Conservation (phyloP, 257 asterid species). For the Cynanchum wilfordii region DNA sequence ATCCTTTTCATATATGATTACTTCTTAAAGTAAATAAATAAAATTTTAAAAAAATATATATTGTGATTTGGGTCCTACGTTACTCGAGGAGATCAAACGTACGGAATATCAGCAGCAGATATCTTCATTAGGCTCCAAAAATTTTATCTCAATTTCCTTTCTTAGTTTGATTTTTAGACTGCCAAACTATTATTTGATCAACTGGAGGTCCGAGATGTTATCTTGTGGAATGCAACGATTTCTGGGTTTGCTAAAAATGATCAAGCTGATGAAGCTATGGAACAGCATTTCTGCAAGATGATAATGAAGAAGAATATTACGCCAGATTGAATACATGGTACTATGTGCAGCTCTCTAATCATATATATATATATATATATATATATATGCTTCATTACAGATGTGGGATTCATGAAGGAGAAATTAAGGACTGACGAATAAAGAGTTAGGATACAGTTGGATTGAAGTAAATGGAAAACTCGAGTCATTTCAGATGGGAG, state of each 20-base stretch:
- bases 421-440: slow-evolving; percentile 39
- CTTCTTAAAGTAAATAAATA: too few relatives aligned
- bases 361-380: too few relatives aligned
- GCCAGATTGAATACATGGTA: slow-evolving; percentile 50
- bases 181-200: slow-evolving; percentile 47
- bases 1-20: too few relatives aligned
- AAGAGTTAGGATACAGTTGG: slow-evolving; percentile 43
- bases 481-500: slow-evolving; percentile 42
- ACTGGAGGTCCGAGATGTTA: slow-evolving; percentile 24
- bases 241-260: slow-evolving; percentile 66
- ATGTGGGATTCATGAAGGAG: slow-evolving; percentile 52
- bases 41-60: too few relatives aligned
- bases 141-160: too few relatives aligned
- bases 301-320: slow-evolving; percentile 23
- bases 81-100: too few relatives aligned
- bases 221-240: slow-evolving; percentile 63
- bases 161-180: too few relatives aligned
- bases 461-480: slow-evolving; percentile 45
- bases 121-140: too few relatives aligned
- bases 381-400: slow-evolving; percentile 47
- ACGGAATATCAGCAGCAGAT: too few relatives aligned
- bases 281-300: slow-evolving; percentile 49
- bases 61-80: too few relatives aligned
- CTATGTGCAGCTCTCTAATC: slow-evolving; percentile 62
- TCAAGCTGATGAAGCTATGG: slow-evolving; percentile 42